These are phyloP conservation scores for Microascus cirrosus DNA, from an alignment of 2,329 filamentous ascomycete species.

Conservation along the genomic window DNA sequence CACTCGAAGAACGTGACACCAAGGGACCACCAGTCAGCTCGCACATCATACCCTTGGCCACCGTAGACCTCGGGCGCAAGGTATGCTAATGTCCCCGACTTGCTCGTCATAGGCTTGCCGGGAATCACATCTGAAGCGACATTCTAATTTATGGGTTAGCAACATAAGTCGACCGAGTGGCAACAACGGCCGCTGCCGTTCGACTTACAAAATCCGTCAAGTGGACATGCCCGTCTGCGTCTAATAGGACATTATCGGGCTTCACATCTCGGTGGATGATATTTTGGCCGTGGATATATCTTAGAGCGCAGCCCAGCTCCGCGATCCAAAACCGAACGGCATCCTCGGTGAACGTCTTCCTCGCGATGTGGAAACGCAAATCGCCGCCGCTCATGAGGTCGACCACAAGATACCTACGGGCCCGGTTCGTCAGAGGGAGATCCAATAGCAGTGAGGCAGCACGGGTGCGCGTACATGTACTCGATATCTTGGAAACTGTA, in stretches of 20 bases:
- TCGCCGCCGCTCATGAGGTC: slow-evolving; percentile 98
- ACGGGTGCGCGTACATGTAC: slow-evolving; percentile 64
- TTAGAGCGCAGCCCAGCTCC: slow-evolving; percentile 81
- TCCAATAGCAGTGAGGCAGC: background rate
- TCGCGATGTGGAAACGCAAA: slow-evolving; percentile 90
- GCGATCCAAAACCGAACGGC: slow-evolving; percentile 96
- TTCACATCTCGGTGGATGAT: slow-evolving; percentile 90
- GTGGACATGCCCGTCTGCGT: slow-evolving; percentile 88
- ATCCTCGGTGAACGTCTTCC: slow-evolving; percentile 96
- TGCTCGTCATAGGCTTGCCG: slow-evolving; percentile 77
- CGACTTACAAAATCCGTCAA: slow-evolving; percentile 83
- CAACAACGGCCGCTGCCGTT: background rate
- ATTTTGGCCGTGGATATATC: slow-evolving; percentile 74
- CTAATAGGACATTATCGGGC: slow-evolving; percentile 81
- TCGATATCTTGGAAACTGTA: slow-evolving; percentile 99
- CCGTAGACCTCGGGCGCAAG: slow-evolving; percentile 91
- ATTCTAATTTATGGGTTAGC: slow-evolving; percentile 46
- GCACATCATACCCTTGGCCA: slow-evolving; percentile 76
- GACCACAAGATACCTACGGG: slow-evolving; percentile 88
- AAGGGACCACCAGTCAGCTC: slow-evolving; percentile 97
- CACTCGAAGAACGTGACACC: slow-evolving; percentile 99
- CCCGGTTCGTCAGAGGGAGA: background rate
- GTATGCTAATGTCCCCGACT: slow-evolving; percentile 92
- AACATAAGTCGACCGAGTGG: background rate
- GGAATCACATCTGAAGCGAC: slow-evolving; percentile 89